Evolutionary conservation across 2,329 filamentous ascomycete species (phyloP).

Genomic region (Colletotrichum spaethianum): DNA sequence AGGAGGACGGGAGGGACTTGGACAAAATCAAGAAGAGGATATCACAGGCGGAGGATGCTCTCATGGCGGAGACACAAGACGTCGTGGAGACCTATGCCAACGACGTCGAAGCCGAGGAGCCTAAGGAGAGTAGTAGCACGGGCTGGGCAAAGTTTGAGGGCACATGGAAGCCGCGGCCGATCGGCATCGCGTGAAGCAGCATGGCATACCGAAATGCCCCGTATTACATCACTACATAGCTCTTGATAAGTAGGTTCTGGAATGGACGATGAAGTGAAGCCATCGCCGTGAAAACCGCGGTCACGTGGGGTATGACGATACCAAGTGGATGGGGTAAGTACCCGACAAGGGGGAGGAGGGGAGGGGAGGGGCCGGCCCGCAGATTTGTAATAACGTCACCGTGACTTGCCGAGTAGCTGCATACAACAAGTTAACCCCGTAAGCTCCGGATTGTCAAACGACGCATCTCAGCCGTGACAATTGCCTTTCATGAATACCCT

Average conservation of each 20-base stretch:
- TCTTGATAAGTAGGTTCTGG: neutral
- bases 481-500: slow-evolving; percentile 59
- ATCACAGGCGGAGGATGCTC: slow-evolving; percentile 34
- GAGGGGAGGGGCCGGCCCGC: neutral
- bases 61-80: slow-evolving; percentile 28
- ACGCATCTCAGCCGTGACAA: neutral
- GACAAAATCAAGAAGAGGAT: slow-evolving; percentile 44
- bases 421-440: neutral
- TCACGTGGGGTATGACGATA: slow-evolving; percentile 34
- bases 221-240: neutral
- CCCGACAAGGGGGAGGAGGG: neutral
- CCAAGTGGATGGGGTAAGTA: neutral
- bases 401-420: slow-evolving; percentile 24
- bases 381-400: slow-evolving; percentile 41
- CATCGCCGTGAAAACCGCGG: neutral
- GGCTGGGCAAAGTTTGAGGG: slow-evolving; percentile 67
- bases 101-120: slow-evolving; percentile 33
- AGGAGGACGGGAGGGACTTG: slow-evolving; percentile 43
- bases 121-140: slow-evolving; percentile 40
- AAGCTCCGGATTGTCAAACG: neutral
- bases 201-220: neutral
- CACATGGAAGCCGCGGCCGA: slow-evolving; percentile 70
- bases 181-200: slow-evolving; percentile 64
- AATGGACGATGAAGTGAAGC: neutral
- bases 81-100: slow-evolving; percentile 17